phyloP scores from a whole-genome alignment of 441 rosid species.

The Euphorbia corollata region DNA sequence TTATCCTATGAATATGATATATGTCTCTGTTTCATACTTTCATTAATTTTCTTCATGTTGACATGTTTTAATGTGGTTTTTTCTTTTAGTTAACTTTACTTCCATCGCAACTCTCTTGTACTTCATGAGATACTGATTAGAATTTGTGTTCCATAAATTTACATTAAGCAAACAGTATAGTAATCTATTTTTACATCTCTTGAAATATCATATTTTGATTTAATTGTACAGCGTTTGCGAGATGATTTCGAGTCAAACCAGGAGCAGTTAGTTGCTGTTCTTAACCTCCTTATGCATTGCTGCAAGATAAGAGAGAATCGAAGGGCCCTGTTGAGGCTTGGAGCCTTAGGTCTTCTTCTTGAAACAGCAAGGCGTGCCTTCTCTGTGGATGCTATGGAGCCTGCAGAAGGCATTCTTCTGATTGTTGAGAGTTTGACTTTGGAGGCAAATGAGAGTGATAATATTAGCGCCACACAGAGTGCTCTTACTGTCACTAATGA shows the following conservation, averaged over 20 bases:
- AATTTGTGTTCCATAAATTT: background rate
- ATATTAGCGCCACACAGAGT: slow-evolving; percentile 72
- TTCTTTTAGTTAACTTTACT: background rate
- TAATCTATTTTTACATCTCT: background rate
- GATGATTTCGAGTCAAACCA: slow-evolving; percentile 98
- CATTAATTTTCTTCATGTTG: no score
- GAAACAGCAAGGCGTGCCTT: slow-evolving; percentile 99
- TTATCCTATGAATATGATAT: background rate
- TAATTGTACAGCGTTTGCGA: slow-evolving; percentile 54
- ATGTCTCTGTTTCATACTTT: background rate
- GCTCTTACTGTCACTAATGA: slow-evolving; percentile 80
- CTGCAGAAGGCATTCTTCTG: slow-evolving; percentile 99
- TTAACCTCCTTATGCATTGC: slow-evolving; percentile 95
- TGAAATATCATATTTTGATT: slow-evolving; percentile 11
- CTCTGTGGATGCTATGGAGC: slow-evolving; percentile 99
- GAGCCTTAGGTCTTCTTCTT: slow-evolving; percentile 95
- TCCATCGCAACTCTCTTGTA: background rate
- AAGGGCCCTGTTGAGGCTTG: slow-evolving; percentile 73
- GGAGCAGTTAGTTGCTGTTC: slow-evolving; percentile 93
- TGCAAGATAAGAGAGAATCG: slow-evolving; percentile 97
- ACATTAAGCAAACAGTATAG: background rate
- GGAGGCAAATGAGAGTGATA: slow-evolving; percentile 96
- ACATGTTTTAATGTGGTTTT: background rate
- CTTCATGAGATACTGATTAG: background rate
- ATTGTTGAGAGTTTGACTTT: slow-evolving; percentile 95